Conservation (phyloP, 2,329 filamentous ascomycete species). For the Pezicula radicicola region DNA sequence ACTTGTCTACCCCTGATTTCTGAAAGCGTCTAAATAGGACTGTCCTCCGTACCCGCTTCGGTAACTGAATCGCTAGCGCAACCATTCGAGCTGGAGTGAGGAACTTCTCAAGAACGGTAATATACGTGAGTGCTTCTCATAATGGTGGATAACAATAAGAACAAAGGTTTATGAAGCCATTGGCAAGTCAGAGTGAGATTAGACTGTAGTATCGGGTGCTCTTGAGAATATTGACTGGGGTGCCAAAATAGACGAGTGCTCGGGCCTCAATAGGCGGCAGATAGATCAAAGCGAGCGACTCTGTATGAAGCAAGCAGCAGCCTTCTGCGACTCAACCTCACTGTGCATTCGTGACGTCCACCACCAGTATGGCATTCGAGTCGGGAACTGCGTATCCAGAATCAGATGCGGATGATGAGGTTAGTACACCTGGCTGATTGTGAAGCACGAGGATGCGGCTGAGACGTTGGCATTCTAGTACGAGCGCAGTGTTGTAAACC, state of each 20-base stretch:
- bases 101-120: no score
- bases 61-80: no score
- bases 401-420: constrained; percentile 76
- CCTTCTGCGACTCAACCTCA: not conserved
- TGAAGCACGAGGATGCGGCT: not conserved
- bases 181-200: no score
- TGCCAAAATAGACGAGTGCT: no score
- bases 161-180: no score
- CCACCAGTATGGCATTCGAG: constrained; percentile 50
- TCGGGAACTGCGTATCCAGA: constrained; percentile 71
- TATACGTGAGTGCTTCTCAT: no score
- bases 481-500: constrained; percentile 66
- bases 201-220: not conserved
- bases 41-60: no score
- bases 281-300: not conserved
- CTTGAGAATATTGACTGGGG: not conserved
- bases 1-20: no score
- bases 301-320: not conserved
- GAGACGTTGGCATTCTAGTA: constrained; percentile 38
- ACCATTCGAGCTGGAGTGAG: no score
- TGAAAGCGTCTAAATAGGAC: no score
- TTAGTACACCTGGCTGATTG: not conserved
- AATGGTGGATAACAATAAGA: no score
- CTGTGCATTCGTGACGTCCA: not conserved
- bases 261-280: not conserved